Percentiles rank a stretch among this genome's conserved stretches.
These are phyloP conservation scores for Exophiala alcalophila DNA, from an alignment of 2,329 filamentous ascomycete species.

Conservation along the genomic window DNA sequence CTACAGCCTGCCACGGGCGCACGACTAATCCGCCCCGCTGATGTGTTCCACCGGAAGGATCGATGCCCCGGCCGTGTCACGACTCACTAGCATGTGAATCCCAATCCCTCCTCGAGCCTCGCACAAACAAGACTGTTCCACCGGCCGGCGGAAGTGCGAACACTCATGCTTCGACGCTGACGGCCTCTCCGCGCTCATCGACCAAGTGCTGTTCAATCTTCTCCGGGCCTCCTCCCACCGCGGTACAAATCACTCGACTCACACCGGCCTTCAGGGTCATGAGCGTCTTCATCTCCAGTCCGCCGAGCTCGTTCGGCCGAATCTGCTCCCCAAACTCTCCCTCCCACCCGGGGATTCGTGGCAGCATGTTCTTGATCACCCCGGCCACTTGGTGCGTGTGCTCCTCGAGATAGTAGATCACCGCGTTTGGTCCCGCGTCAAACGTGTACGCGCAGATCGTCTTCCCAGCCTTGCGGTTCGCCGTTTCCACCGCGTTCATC, in stretches of 20 bases:
- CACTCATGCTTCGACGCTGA: constrained; percentile 4
- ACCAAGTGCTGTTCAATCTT: constrained; percentile 76
- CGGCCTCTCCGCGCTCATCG: constrained; percentile 56
- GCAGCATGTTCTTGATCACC: constrained; percentile 69
- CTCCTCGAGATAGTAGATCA: constrained; percentile 89
- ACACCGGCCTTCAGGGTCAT: constrained; percentile 72
- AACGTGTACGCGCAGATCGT: constrained; percentile 92
- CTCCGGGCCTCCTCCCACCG: constrained; percentile 83
- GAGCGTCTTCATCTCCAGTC: constrained; percentile 58
- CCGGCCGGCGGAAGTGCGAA: too few species aligned
- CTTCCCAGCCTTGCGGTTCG: constrained; percentile 77
- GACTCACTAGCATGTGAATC: too few species aligned
- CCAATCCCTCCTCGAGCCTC: too few species aligned
- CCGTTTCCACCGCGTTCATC: constrained; percentile 81
- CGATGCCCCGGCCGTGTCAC: too few species aligned
- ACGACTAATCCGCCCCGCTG: too few species aligned
- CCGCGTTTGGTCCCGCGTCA: constrained; percentile 93
- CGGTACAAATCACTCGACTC: constrained; percentile 83
- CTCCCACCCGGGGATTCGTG: constrained; percentile 53
- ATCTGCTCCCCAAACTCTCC: constrained; percentile 56
- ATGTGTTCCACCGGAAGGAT: too few species aligned
- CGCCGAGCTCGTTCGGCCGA: constrained; percentile 49
- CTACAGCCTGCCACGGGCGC: too few species aligned
- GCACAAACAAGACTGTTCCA: too few species aligned
- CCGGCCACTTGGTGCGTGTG: constrained; percentile 71